Conservation (phyloP, 345 rosid species). For the Eucalyptus regnans region DNA sequence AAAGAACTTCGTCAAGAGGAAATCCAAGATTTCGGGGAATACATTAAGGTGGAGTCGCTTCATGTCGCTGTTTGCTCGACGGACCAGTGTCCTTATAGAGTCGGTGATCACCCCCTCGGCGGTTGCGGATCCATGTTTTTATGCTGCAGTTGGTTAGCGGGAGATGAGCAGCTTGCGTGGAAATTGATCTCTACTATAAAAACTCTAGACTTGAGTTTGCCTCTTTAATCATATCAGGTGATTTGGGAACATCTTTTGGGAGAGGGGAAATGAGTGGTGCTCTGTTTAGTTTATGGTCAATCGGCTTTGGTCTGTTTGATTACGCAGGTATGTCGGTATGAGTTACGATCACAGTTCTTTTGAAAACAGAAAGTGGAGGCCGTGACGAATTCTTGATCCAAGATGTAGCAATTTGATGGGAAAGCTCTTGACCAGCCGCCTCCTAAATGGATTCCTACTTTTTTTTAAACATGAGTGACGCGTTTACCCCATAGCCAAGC, state of each 20-base stretch:
- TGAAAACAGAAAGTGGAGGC: background rate
- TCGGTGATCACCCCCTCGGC: background rate
- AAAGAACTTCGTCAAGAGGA: conserved; percentile 7
- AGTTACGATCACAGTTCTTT: background rate
- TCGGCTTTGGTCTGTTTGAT: background rate
- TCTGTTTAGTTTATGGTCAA: background rate
- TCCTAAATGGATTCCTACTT: background rate
- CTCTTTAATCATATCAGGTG: background rate
- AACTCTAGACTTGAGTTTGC: background rate
- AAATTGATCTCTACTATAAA: conserved; percentile 37
- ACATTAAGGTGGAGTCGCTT: conserved; percentile 50
- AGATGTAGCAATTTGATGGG: background rate
- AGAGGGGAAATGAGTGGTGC: background rate
- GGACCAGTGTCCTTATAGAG: conserved; percentile 47
- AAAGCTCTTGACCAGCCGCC: background rate
- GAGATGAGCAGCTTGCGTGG: conserved; percentile 71
- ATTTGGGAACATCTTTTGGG: background rate
- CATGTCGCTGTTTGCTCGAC: conserved; percentile 26
- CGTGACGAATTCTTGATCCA: background rate
- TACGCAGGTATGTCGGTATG: background rate
- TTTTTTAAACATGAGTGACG: background rate
- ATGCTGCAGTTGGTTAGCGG: conserved; percentile 67
- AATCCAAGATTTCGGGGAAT: conserved; percentile 28
- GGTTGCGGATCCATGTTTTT: conserved; percentile 16
- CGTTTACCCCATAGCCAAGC: background rate